Evolutionary conservation across 257 asterid genomes (phyloP), one percentile per base, ranked within the genome.

Genomic region (Solanum virginianum): DNA sequence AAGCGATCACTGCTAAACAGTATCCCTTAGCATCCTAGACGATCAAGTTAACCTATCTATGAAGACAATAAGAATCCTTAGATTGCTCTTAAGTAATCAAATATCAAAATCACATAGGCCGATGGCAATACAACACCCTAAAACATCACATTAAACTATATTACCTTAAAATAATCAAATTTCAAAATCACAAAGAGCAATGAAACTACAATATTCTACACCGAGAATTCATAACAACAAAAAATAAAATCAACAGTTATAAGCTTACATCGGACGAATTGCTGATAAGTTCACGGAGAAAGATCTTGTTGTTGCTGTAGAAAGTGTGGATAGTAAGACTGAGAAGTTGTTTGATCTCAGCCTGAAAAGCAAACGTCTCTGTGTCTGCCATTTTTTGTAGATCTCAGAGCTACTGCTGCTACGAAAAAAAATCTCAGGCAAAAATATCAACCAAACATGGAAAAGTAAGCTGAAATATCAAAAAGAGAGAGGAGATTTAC

Each of bases 231-330:
- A 8, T 12, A 47, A 26, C 26, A 26, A 26, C 26, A 26, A 26
- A 53, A 14, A 53, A 53, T 10, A 51, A 45, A 45, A 10, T 45
- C 49, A 45, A 45, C 49, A 5, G 2, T 45, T 1, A 1, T 26
- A 26, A 26, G 66, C 89, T 85, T 87, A 90, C 94, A 90, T 90
- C 91, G 9, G 94, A 91, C 3, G 92, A 86, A 85, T 89, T 91
- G 70, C 90, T 87, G 82, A 90, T 91, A 53, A 90, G 90, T 55
- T 91, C 92, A 26, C 90, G 92, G 26, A 90, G 92, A 74, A 91
- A 91, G 87, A 91, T 91, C 88, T 91, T 92, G 85, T 89, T 90
- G 87, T 91, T 90, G 86, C 90, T 85, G 87, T 90, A 91, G 87
- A 91, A 91, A 9, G 94, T 91, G 87, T 91, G 90, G 88, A 90